A percentile compares a stretch with the other conserved stretches of the same genome.
phyloP scores from a whole-genome alignment of 2,329 filamentous ascomycete genomes.

The Exophiala viscosa region DNA sequence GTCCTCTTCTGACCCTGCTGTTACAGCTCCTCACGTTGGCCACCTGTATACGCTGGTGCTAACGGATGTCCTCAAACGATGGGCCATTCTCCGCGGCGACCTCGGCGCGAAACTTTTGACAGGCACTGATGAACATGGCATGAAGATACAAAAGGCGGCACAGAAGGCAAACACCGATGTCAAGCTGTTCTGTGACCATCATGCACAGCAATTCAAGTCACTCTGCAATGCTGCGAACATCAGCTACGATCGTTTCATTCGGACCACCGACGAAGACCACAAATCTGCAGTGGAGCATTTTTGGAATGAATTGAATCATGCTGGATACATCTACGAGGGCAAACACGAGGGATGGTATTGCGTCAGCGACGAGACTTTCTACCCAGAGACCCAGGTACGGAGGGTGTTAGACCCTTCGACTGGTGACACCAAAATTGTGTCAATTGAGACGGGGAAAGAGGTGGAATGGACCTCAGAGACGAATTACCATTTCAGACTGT shows the following conservation, averaged over 20 bases:
- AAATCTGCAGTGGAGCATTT: constrained; percentile 81
- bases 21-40: constrained; percentile 82
- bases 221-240: constrained; percentile 69
- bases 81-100: constrained; percentile 72
- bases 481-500: constrained; percentile 93
- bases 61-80: constrained; percentile 86
- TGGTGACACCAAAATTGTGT: constrained; percentile 75
- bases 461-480: constrained; percentile 92
- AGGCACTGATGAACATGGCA: constrained; percentile 94
- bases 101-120: constrained; percentile 70
- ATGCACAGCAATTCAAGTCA: constrained; percentile 58
- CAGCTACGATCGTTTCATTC: constrained; percentile 80
- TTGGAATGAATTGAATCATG: constrained; percentile 75
- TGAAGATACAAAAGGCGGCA: constrained; percentile 93
- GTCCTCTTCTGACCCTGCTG: constrained; percentile 3
- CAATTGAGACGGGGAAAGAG: constrained; percentile 81
- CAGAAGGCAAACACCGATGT: constrained; percentile 65
- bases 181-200: constrained; percentile 83
- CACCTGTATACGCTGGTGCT: constrained; percentile 93
- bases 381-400: constrained; percentile 72
- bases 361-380: constrained; percentile 94
- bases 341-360: constrained; percentile 96
- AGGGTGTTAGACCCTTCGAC: constrained; percentile 72
- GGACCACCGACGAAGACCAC: constrained; percentile 82
- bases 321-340: constrained; percentile 74